Evolutionary conservation across 164 flowering plant genomes (phyloP).

Genomic region (Magnolia officinalis): DNA sequence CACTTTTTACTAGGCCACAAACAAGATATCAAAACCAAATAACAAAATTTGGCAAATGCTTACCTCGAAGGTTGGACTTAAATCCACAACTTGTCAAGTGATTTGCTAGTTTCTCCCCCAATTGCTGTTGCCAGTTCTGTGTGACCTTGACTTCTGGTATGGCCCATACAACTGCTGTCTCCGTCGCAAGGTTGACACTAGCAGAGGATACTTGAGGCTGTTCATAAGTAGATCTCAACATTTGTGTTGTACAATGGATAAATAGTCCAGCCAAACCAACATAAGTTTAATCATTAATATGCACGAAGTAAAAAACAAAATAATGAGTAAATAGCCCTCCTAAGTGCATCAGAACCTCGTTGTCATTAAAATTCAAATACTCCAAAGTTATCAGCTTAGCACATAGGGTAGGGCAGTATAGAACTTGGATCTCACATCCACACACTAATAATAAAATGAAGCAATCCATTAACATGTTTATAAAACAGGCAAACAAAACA

Average conservation of each 20-base stretch:
- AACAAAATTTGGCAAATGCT: conserved; percentile 1
- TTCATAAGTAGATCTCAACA: not conserved
- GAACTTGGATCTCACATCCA: not conserved
- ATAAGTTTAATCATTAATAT: not conserved
- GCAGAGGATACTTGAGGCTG: conserved; percentile 96
- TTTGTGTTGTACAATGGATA: not conserved
- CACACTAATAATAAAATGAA: not conserved
- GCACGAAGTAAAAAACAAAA: not conserved
- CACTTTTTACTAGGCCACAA: not conserved
- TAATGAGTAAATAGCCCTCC: not conserved
- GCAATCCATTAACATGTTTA: not conserved
- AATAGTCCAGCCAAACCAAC: not conserved
- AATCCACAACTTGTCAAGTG: conserved; percentile 90
- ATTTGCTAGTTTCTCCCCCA: conserved; percentile 87
- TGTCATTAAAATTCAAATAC: not conserved
- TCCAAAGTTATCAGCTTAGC: not conserved
- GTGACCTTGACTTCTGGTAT: conserved; percentile 59
- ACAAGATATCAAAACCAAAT: not conserved
- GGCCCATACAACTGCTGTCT: conserved; percentile 88
- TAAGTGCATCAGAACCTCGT: not conserved
- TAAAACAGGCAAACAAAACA: not conserved
- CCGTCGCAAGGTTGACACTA: conserved; percentile 76
- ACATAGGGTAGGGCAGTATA: not conserved
- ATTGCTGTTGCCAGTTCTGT: conserved; percentile 65
- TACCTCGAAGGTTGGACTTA: conserved; percentile 72